Base-by-base conservation (phyloP, 805 yeast species). In the Sugiyamaella chiloensis region DNA sequence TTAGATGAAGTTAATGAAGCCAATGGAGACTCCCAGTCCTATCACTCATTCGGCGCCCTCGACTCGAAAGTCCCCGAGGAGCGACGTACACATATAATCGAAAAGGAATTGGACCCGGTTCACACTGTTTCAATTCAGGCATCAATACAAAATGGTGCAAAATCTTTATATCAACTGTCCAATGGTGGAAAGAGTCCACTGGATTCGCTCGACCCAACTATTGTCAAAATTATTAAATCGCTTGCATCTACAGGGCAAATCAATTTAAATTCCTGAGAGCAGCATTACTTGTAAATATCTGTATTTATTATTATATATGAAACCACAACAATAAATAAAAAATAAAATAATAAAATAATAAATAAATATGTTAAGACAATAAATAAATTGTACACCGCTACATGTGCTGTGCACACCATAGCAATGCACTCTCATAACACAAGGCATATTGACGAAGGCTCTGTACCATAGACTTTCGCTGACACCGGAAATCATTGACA, bases 381-480 rank as follows among this genome's bases (percentile, higher is more conserved):
- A 49, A 32, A 40, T 40, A 42, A 27, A 29, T 46, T 35, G 16
- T n/a, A n/a, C n/a, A n/a, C 3, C 17, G 11, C 39, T 20, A 35
- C 12, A 32, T 21, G 8, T 42, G 35, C 34, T 30, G 36, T 21
- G 50, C 24, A 27, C 48, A 45, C 58, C 71, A 49, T 5, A 57
- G 52, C 37, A 68, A 51, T 5, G 77, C 61, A 9, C 79, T 70
- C 52, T 87, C 93, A 63, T 87, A 87, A 62, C 91, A 83, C 52
- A 81, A 73, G 19, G 83, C 70, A 56, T 76, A 85, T 64, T 87
- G 96, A 50, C 83, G 80, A 50, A 86, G 72, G 58, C 80, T 84
- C 61, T 87, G 95, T 11, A 87, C 95, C 93, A 87, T 87, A 4
- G 89, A 81, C 21, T 87, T 72, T 54, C 96, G 67, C 63, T 86